Percentiles rank a stretch among this genome's conserved stretches.
Conservation (phyloP, 768 basidiomycete genomes). For the Pulveroboletus sp. region DNA sequence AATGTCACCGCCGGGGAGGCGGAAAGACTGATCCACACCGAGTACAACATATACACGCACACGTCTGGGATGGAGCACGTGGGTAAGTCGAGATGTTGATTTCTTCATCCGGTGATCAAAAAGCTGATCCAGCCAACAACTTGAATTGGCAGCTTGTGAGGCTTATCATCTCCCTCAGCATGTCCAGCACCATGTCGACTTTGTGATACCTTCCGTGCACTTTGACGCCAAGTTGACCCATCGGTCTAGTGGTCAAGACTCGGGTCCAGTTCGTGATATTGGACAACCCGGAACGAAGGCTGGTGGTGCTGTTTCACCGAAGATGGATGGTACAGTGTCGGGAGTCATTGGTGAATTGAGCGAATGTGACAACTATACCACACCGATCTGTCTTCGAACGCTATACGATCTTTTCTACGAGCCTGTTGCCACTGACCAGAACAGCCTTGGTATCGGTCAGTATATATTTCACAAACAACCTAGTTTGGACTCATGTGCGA, state of each 20-base stretch:
- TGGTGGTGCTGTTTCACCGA: constrained; percentile 9
- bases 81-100: constrained; percentile 12
- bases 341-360: constrained; percentile 12
- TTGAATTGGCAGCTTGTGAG: constrained; percentile 30
- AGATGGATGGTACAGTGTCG: constrained; percentile 12
- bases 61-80: constrained; percentile 24
- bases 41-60: constrained; percentile 33
- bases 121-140: no score
- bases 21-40: constrained; percentile 30
- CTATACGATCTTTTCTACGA: constrained; percentile 26
- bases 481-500: not conserved
- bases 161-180: constrained; percentile 32
- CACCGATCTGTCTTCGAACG: constrained; percentile 26
- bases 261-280: constrained; percentile 7
- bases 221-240: constrained; percentile 25
- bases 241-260: constrained; percentile 8
- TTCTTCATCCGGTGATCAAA: not conserved
- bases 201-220: constrained; percentile 35
- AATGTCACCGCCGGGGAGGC: constrained; percentile 30
- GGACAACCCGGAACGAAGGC: constrained; percentile 18
- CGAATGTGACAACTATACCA: constrained; percentile 28
- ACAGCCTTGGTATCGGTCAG: constrained; percentile 35
- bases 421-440: constrained; percentile 23
- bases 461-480: not conserved
- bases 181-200: constrained; percentile 32